Evolutionary conservation across 192 early-diverging fungal species (phyloP).

Genomic region (Linnemannia exigua): DNA sequence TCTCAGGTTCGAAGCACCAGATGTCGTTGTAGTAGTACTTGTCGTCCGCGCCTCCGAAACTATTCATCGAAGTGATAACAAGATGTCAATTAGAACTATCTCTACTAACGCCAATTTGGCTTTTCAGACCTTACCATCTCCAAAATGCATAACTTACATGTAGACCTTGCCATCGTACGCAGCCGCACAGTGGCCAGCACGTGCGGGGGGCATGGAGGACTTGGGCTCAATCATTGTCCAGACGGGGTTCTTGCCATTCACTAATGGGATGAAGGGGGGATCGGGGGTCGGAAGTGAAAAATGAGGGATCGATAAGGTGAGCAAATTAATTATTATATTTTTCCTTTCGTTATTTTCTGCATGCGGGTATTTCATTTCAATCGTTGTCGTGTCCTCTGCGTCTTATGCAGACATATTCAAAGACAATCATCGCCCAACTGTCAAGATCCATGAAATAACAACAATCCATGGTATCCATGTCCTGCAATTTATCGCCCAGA

Average conservation of each 20-base stretch:
- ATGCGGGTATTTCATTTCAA: too few relatives aligned
- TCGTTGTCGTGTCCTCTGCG: too few relatives aligned
- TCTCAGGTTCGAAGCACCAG: constrained; percentile 65
- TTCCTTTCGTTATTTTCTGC: background rate
- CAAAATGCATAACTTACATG: constrained; percentile 24
- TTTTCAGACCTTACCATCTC: background rate
- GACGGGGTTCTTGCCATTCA: constrained; percentile 47
- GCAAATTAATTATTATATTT: background rate
- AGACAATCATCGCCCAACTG: too few relatives aligned
- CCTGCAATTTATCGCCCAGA: too few relatives aligned
- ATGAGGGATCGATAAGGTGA: background rate
- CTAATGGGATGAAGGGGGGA: constrained; percentile 1
- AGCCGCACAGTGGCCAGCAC: constrained; percentile 56
- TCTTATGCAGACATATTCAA: too few relatives aligned
- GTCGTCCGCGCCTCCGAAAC: constrained; percentile 69
- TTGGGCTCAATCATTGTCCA: constrained; percentile 47
- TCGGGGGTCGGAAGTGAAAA: background rate
- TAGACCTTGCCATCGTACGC: constrained; percentile 48
- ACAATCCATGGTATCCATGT: too few relatives aligned
- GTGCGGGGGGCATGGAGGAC: constrained; percentile 43
- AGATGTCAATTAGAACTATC: background rate
- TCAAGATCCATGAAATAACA: too few relatives aligned
- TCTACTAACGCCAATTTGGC: background rate
- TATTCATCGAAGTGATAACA: constrained; percentile 2
- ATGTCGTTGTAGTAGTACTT: constrained; percentile 68